Conservation (phyloP, 177 flowering plant genomes). For the Vitis hybrid region DNA sequence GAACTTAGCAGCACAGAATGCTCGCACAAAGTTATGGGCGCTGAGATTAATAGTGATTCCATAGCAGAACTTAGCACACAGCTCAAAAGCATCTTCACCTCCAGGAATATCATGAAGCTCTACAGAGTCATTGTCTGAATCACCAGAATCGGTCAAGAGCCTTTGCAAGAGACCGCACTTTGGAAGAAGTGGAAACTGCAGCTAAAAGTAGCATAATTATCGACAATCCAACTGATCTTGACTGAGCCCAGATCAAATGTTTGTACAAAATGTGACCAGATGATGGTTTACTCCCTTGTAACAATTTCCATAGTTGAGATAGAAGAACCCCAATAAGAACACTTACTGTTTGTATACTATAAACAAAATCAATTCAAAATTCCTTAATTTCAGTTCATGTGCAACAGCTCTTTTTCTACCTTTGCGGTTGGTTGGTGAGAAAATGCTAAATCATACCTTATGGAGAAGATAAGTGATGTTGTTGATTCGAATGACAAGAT, state of each 20-base stretch:
- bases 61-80: constrained; percentile 90
- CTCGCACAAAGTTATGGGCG: constrained; percentile 69
- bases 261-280: too few species aligned
- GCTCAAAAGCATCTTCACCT: constrained; percentile 84
- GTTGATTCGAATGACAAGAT: constrained; percentile 64
- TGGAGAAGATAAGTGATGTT: constrained; percentile 66
- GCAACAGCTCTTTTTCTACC: too few species aligned
- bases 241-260: neutral
- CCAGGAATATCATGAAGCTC: constrained; percentile 87
- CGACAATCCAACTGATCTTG: constrained; percentile 1
- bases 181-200: constrained; percentile 74
- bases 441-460: constrained; percentile 42
- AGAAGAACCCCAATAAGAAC: too few species aligned
- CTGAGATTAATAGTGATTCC: constrained; percentile 75
- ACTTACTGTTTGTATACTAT: too few species aligned
- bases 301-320: too few species aligned
- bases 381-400: too few species aligned
- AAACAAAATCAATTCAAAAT: too few species aligned
- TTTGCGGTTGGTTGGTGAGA: too few species aligned
- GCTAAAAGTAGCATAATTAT: constrained; percentile 16
- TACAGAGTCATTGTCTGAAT: constrained; percentile 25
- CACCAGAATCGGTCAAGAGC: constrained; percentile 42
- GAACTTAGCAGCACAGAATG: constrained; percentile 79
- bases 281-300: too few species aligned
- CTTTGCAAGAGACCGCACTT: constrained; percentile 77